phyloP scores from a whole-genome alignment of 345 rosid species.

The Erysimum cheiranthoides region DNA sequence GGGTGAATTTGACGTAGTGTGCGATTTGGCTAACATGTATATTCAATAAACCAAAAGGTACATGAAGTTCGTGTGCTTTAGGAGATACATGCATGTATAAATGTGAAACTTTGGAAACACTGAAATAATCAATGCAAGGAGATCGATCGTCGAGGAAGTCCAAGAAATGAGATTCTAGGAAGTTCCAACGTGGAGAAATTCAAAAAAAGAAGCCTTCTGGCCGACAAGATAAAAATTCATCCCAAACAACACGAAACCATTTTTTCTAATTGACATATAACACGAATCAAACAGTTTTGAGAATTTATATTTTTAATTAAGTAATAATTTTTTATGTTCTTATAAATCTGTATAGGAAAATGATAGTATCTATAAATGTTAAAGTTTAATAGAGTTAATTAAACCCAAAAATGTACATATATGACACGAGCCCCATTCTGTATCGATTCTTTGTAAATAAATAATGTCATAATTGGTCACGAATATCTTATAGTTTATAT shows the following conservation, averaged over 20 bases:
- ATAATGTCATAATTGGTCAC: slow-evolving; percentile 32
- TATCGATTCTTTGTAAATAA: slow-evolving; percentile 25
- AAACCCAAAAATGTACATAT: slow-evolving; percentile 8
- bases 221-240: background rate
- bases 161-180: background rate
- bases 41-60: background rate
- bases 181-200: slow-evolving; percentile 3
- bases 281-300: too few relatives aligned
- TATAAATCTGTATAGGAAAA: background rate
- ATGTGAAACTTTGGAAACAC: background rate
- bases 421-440: slow-evolving; percentile 30
- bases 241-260: background rate
- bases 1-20: background rate
- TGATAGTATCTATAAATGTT: background rate
- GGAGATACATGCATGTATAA: background rate
- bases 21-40: background rate
- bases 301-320: too few relatives aligned
- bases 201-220: background rate
- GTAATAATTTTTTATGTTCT: too few relatives aligned
- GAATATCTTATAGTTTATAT: slow-evolving; percentile 12
- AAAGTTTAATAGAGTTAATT: slow-evolving; percentile 21
- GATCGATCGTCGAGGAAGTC: background rate
- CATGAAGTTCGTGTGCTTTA: background rate
- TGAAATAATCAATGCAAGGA: background rate
- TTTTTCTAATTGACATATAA: too few relatives aligned